Evolutionary conservation across 164 flowering plant species (phyloP), one percentile per base, ranked within the genome.

Genomic region (Berberis vulgaris): DNA sequence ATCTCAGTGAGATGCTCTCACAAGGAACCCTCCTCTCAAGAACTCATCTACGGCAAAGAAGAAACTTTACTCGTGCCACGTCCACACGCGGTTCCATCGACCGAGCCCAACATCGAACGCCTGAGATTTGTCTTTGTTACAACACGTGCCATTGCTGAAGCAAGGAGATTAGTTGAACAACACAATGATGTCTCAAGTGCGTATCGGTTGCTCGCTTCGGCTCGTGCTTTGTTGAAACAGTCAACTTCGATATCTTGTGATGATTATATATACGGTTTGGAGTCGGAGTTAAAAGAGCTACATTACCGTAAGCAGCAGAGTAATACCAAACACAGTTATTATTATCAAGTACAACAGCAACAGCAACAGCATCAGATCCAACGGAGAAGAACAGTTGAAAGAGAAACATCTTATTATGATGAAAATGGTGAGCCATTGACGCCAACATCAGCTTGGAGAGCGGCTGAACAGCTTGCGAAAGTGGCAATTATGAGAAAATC

Each of bases 371-470:
- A 26, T 26, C 26, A 26, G 67, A 68, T 71, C 71, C 80, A 67
- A 60, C 74, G 80, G 76, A 59, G 74, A 71, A 66, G 72, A 54
- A 50, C 58, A 5, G 60, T 11, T 38, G 65, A n/a, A 47, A 67
- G 61, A 54, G 57, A 66, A 4, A 62, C 62, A 47, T 69, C 64
- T 58, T 38, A 45, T 54, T 13, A 69, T 44, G 94, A 85, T 57
- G 96, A 88, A 63, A 79, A 77, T 55, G 86, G 84, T 0, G 98
- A 93, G 80, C 90, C 91, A 67, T 77, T 94, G 0, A 94, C 99
- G 65, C 97, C 96, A 59, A 81, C 89, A 0, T 87, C 98, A 77
- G 98, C 96, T 72, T 88, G 98, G 97, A 75, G 95, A 58, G 95
- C 95, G 58, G 96, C 97, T 6, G 96, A 94, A 81, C 78, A 73